These are phyloP conservation scores for Capsicum chinense DNA, from an alignment of 257 asterid species.

Conservation along the genomic window DNA sequence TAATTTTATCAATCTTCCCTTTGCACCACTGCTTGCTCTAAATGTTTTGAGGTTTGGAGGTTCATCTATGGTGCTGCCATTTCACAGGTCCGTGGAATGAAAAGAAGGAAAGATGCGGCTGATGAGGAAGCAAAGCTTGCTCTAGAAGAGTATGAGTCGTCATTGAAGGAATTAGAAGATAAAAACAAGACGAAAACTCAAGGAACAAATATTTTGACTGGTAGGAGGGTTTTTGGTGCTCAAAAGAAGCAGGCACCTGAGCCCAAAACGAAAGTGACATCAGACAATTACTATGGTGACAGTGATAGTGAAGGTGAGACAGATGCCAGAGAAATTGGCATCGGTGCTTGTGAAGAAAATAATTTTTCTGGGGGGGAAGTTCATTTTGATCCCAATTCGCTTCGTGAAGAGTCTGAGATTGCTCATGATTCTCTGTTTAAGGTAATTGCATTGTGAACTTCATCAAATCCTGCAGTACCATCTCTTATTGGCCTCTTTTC, in stretches of 20 bases:
- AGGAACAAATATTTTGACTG: constrained; percentile 50
- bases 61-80: constrained; percentile 20
- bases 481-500: not conserved
- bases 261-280: constrained; percentile 45
- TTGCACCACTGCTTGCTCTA: constrained; percentile 19
- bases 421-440: constrained; percentile 65
- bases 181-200: constrained; percentile 39
- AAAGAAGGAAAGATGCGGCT: constrained; percentile 75
- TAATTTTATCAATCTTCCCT: constrained; percentile 40
- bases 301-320: constrained; percentile 75
- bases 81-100: constrained; percentile 64
- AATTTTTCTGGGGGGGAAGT: constrained; percentile 46
- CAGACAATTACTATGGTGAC: constrained; percentile 64
- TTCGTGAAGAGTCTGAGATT: constrained; percentile 66
- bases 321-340: constrained; percentile 47
- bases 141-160: constrained; percentile 69
- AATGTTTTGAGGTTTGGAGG: not conserved
- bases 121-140: constrained; percentile 84
- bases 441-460: constrained; percentile 46
- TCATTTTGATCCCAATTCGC: constrained; percentile 63
- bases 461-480: not conserved
- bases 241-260: constrained; percentile 52
- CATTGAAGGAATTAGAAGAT: constrained; percentile 65
- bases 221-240: constrained; percentile 84
- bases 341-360: constrained; percentile 30